Evolutionary conservation across 2,329 filamentous ascomycete species (phyloP).

Genomic region (Monosporascus sp.): DNA sequence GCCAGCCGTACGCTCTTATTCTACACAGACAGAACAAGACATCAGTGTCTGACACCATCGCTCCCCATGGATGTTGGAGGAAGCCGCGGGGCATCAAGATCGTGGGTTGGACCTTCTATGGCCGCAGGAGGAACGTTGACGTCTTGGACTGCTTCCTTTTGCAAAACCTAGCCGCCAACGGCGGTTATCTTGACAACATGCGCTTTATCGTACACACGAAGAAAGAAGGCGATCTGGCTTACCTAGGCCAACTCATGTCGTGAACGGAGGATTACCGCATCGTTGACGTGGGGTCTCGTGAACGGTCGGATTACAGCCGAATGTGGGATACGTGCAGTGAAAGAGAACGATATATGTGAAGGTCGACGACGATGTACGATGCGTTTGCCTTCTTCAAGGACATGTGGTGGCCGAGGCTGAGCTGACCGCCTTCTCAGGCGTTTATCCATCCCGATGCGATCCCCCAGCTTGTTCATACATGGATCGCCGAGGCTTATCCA

Average conservation of each 20-base stretch:
- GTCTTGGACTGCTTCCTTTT: conserved; percentile 42
- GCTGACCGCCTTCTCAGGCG: conserved; percentile 12
- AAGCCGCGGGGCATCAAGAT: conserved; percentile 30
- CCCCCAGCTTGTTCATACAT: conserved; percentile 48
- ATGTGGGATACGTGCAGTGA: conserved; percentile 26
- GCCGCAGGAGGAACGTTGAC: conserved; percentile 37
- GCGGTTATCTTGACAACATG: conserved; percentile 40
- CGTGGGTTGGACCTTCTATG: conserved; percentile 43
- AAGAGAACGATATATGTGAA: conserved; percentile 37
- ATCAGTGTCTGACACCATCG: conserved; percentile 17
- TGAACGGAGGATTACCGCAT: conserved; percentile 33
- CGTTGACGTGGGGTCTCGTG: conserved; percentile 26
- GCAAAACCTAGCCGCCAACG: conserved; percentile 40
- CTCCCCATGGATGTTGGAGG: conserved; percentile 23
- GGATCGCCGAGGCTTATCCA: conserved; percentile 44
- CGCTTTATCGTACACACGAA: conserved; percentile 40
- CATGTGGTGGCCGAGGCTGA: neutral
- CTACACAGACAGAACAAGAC: conserved; percentile 7
- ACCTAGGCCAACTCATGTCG: conserved; percentile 33
- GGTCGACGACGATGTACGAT: conserved; percentile 42
- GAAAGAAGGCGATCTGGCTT: conserved; percentile 32
- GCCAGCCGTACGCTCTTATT: conserved; percentile 12
- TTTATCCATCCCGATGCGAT: conserved; percentile 36
- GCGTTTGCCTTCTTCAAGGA: conserved; percentile 8
- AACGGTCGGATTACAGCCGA: conserved; percentile 30